Conservation (phyloP, 345 rosid species). For the Citrus unshiu region DNA sequence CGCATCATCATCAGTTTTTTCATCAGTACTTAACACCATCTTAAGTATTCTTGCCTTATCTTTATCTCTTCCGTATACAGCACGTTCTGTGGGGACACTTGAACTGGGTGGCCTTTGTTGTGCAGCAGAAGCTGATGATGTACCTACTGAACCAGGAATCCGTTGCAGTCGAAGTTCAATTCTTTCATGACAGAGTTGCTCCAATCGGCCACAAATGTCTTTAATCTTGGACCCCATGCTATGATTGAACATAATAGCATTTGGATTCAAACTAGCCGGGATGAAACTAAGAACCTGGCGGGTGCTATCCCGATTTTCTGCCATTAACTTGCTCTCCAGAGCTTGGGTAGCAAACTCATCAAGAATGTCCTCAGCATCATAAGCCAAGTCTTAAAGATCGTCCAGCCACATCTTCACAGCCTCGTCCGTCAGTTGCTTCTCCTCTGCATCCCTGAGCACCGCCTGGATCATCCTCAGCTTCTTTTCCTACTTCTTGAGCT, state of each 20-base stretch:
- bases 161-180: background rate
- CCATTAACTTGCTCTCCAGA: background rate
- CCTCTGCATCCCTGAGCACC: background rate
- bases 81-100: background rate
- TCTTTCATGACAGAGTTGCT: background rate
- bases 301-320: background rate
- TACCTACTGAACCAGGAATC: background rate
- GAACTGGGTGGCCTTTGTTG: background rate
- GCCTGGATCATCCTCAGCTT: background rate
- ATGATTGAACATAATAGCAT: background rate
- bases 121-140: background rate
- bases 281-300: background rate
- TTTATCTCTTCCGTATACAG: background rate
- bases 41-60: background rate
- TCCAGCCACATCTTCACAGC: constrained; percentile 6
- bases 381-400: background rate
- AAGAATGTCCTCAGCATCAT: constrained; percentile 1
- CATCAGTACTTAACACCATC: background rate
- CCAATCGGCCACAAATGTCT: background rate
- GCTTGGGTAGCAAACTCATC: constrained; percentile 4
- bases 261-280: background rate
- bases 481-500: background rate
- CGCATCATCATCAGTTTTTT: too few species aligned
- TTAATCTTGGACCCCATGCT: background rate
- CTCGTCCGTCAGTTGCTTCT: background rate